phyloP scores from a whole-genome alignment of 106 monocot genomes.

The Platanthera zijinensis region DNA sequence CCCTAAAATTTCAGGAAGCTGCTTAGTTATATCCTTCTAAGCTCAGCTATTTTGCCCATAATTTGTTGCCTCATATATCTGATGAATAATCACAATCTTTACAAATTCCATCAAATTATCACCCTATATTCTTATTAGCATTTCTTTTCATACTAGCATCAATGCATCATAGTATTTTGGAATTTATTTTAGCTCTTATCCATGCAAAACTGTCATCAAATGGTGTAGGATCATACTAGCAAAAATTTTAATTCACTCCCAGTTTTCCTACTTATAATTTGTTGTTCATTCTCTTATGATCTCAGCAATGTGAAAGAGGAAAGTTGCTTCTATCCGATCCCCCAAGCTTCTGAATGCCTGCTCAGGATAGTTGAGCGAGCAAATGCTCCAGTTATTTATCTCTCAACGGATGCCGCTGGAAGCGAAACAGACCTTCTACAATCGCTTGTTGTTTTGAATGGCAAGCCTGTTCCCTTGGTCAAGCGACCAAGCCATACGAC shows the following conservation, averaged over 20 bases:
- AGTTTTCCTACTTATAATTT: not conserved
- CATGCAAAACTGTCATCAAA: not conserved
- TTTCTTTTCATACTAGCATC: not conserved
- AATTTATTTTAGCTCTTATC: not conserved
- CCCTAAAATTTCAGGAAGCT: too few species aligned
- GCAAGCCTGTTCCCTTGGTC: conserved; percentile 53
- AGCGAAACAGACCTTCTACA: conserved; percentile 82
- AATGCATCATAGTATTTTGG: not conserved
- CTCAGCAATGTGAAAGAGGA: conserved; percentile 75
- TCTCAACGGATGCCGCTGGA: conserved; percentile 91
- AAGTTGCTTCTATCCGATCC: conserved; percentile 91
- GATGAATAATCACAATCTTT: not conserved
- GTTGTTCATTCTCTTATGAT: not conserved
- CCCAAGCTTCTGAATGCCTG: conserved; percentile 90
- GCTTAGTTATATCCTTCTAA: too few species aligned
- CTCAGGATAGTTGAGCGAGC: conserved; percentile 48
- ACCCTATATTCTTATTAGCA: not conserved
- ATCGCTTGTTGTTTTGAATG: conserved; percentile 48
- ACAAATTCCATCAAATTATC: not conserved
- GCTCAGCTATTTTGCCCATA: not conserved
- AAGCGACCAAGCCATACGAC: conserved; percentile 61
- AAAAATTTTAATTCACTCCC: not conserved
- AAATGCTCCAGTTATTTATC: conserved; percentile 69
- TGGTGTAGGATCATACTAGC: not conserved
- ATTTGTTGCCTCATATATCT: not conserved